phyloP scores from a whole-genome alignment of 768 basidiomycete species.

The Tylopilus plumbeoviolaceoides region DNA sequence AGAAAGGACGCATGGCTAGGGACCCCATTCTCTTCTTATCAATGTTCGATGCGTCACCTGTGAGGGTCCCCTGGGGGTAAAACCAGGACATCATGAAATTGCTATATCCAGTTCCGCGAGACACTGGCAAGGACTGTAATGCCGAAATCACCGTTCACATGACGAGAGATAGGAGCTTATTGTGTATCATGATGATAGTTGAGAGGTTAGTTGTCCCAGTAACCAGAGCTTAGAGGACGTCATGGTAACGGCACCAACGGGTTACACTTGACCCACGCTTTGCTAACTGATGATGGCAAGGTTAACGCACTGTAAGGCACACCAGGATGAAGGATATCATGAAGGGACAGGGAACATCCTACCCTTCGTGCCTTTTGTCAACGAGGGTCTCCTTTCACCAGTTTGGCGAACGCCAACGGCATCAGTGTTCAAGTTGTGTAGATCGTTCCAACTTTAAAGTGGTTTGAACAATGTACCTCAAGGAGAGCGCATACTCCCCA shows the following conservation, averaged over 20 bases:
- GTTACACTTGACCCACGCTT: not conserved
- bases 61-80: not conserved
- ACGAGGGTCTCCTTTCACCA: not conserved
- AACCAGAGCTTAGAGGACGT: no score
- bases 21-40: not conserved
- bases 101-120: not conserved
- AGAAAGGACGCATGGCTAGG: not conserved
- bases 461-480: no score
- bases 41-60: not conserved
- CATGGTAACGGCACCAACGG: not conserved
- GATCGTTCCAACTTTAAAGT: no score
- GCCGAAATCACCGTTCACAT: not conserved
- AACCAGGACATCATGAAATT: not conserved
- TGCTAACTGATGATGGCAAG: not conserved
- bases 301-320: constrained; percentile 1
- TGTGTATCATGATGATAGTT: constrained; percentile 2
- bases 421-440: no score
- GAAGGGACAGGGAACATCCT: not conserved
- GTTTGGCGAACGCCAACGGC: no score
- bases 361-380: not conserved
- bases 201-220: not conserved
- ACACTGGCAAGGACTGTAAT: not conserved
- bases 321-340: not conserved
- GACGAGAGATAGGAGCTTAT: not conserved
- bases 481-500: no score